These are phyloP conservation scores for Blastomyces emzantsi DNA, from an alignment of 2,329 filamentous ascomycete genomes.

Conservation along the genomic window DNA sequence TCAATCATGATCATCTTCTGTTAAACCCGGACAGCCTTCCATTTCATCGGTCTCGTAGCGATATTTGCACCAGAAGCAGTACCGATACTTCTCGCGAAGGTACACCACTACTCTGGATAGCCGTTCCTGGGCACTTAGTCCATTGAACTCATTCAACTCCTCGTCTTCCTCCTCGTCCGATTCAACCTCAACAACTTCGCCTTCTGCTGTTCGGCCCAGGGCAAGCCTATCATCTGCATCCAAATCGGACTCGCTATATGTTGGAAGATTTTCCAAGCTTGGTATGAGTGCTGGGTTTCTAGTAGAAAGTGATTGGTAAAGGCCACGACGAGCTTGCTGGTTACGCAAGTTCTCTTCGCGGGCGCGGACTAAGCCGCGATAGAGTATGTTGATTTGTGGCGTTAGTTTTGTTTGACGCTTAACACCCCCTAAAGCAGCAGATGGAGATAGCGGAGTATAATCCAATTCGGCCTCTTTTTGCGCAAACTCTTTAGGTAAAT, in stretches of 20 bases:
- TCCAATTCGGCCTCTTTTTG: background rate
- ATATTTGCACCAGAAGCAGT: constrained; percentile 97
- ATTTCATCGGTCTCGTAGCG: constrained; percentile 61
- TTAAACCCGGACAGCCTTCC: constrained; percentile 81
- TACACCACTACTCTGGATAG: constrained; percentile 58
- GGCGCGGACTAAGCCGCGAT: constrained; percentile 62
- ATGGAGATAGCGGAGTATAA: background rate
- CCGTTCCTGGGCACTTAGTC: constrained; percentile 56
- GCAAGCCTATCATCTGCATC: constrained; percentile 65
- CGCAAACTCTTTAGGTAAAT: constrained; percentile 15
- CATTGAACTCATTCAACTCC: constrained; percentile 72
- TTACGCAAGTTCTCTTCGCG: constrained; percentile 63
- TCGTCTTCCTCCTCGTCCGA: constrained; percentile 66
- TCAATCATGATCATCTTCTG: constrained; percentile 73
- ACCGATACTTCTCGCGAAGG: constrained; percentile 61
- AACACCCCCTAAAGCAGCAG: constrained; percentile 15
- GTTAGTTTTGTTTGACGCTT: constrained; percentile 43
- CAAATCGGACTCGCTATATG: constrained; percentile 53
- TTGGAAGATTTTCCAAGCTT: constrained; percentile 27
- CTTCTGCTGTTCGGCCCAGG: constrained; percentile 47
- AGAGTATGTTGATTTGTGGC: constrained; percentile 65
- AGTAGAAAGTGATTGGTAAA: constrained; percentile 53
- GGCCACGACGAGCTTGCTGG: constrained; percentile 53
- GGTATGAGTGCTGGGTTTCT: constrained; percentile 1
- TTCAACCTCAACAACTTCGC: constrained; percentile 42